Percentiles rank a stretch among this genome's conserved stretches.
Conservation (phyloP, 2,329 filamentous ascomycete species). For the Exophiala aquamarina region DNA sequence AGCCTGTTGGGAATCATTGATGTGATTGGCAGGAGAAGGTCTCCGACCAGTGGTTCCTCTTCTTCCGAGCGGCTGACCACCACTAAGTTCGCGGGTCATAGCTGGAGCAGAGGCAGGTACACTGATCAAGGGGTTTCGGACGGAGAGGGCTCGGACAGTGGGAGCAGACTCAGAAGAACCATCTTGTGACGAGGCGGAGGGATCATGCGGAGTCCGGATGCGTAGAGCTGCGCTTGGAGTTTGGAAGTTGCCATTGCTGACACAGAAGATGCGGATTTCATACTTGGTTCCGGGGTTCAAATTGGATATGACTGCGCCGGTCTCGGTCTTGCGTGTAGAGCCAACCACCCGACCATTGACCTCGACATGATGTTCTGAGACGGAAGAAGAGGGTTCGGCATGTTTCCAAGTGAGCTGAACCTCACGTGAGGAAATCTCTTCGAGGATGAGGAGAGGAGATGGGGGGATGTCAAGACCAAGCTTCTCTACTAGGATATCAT, state of each 20-base stretch:
- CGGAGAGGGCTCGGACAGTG: slow-evolving; percentile 54
- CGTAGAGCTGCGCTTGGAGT: slow-evolving; percentile 83
- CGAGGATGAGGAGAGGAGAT: slow-evolving; percentile 83
- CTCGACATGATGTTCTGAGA: slow-evolving; percentile 86
- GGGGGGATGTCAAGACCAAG: slow-evolving; percentile 93
- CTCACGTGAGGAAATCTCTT: slow-evolving; percentile 82
- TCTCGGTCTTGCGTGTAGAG: slow-evolving; percentile 77
- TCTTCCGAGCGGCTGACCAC: slow-evolving; percentile 53
- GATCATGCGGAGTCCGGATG: slow-evolving; percentile 61
- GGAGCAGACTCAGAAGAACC: slow-evolving; percentile 36
- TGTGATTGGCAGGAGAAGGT: slow-evolving; percentile 64
- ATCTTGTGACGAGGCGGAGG: slow-evolving; percentile 41
- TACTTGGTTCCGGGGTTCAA: slow-evolving; percentile 86
- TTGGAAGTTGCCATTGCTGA: slow-evolving; percentile 89
- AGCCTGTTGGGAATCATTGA: slow-evolving; percentile 39
- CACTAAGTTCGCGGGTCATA: slow-evolving; percentile 66
- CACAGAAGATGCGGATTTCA: slow-evolving; percentile 87
- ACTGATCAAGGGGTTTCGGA: slow-evolving; percentile 53
- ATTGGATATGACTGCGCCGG: slow-evolving; percentile 86
- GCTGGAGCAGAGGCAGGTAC: slow-evolving; percentile 61
- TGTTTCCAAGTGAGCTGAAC: slow-evolving; percentile 90
- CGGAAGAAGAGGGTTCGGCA: slow-evolving; percentile 64
- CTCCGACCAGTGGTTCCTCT: slow-evolving; percentile 72
- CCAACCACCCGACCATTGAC: slow-evolving; percentile 89
- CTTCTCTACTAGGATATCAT: slow-evolving; percentile 85